Conservation (phyloP, 208 protist species). For the Acanthamoeba triangularis region DNA sequence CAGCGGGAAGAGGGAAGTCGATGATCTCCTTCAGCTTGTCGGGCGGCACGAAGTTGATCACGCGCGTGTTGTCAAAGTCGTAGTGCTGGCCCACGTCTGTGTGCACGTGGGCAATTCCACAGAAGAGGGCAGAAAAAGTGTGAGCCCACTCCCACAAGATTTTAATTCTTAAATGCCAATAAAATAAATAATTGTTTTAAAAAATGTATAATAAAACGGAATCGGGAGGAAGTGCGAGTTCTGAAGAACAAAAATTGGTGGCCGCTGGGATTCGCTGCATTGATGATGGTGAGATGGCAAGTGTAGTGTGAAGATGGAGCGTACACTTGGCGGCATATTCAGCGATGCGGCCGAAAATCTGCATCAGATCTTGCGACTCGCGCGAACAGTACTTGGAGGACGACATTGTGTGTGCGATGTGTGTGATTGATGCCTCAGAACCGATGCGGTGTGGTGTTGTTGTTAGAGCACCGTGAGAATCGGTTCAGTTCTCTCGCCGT, state of each 20-base stretch:
- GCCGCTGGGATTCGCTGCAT: background rate
- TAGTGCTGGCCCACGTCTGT: constrained; percentile 68
- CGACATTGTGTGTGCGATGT: constrained; percentile 8
- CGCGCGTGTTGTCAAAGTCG: constrained; percentile 19
- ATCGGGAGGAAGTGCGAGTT: background rate
- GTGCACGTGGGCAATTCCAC: background rate
- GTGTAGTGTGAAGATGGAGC: background rate
- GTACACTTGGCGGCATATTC: constrained; percentile 51
- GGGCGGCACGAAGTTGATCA: constrained; percentile 69
- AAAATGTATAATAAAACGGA: background rate
- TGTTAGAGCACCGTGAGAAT: background rate
- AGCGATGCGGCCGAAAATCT: constrained; percentile 38
- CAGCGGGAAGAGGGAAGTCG: constrained; percentile 42
- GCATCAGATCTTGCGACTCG: constrained; percentile 41
- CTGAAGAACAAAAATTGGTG: background rate
- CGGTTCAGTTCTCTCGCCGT: background rate
- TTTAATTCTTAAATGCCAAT: background rate
- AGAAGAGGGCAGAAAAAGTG: background rate
- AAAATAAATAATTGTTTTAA: background rate
- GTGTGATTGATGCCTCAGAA: background rate
- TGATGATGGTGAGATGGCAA: background rate
- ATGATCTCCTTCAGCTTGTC: constrained; percentile 67
- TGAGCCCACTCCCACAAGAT: background rate
- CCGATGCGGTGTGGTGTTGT: background rate
- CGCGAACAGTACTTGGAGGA: constrained; percentile 44